Base-by-base conservation (phyloP, 805 yeast genomes). In the Wickerhamiella occidentalis region DNA sequence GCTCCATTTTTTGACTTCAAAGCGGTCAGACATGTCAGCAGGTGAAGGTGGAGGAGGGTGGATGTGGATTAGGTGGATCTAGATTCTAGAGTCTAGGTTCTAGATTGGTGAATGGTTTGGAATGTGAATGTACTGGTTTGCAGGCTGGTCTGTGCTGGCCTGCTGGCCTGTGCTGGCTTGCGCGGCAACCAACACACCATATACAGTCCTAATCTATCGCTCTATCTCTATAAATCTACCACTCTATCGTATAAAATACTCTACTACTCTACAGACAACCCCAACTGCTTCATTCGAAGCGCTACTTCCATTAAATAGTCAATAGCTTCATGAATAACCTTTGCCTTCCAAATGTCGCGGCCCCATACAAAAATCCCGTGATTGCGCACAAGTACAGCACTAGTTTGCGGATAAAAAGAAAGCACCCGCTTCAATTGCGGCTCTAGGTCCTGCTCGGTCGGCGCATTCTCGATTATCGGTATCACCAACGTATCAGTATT, bases 301-400 rank as follows among this genome's bases (percentile, higher is more conserved):
- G 92, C 95, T 55, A 88, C 65, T 54, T 85, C 95, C 58, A 90
- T 69, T 54, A 90, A 67, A 62, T 88, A 90, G 60, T 90, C 96
- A 52, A 90, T 78, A 15, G 96, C 94, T 65, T 90, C 97, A 62
- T 87, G 87, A 63, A 83, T 82, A 12, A 90, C 76, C 66, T 90
- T 90, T 45, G 96, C 96, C 66, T 88, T 86, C 84, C 94, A 83
- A 11, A 85, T 84, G 22, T 75, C 78, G 57, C 82, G 85, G 21
- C 96, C 96, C 96, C 96, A 90, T n/a, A 87, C 95, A 62, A 81
- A 90, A 41, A 90, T 80, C 0, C 97, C 97, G 61, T 90, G 97
- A 60, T 96, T 73, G 64, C 95, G 76, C 6, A 90, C 96, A 48
- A 90, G 69, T 0, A 90, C 86, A 0, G 96, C 96, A 2, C 87